Base-by-base conservation (phyloP, 2,329 filamentous ascomycete species). In the Mycocentrospora acerina region DNA sequence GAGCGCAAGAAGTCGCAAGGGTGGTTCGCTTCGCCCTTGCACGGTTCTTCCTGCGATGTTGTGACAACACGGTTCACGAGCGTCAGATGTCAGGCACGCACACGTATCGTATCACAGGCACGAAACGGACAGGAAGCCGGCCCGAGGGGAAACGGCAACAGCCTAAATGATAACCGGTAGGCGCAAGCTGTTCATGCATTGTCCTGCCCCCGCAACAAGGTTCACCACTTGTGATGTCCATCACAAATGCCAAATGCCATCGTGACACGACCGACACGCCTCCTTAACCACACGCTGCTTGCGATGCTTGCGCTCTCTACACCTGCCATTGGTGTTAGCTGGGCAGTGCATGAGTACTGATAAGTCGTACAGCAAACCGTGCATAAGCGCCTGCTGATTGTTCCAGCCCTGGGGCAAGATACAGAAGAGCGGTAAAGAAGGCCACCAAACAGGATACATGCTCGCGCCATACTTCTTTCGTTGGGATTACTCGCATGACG, bases 351-450 rank as follows among this genome's bases (percentile, higher is more conserved):
- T 49, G 40, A 22, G 19, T 22, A 22, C 19, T 22, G 9, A 62
- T 49, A 44, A 35, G 37, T 48, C 35, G 56, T 50, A 58, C 51
- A 59, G 57, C 53, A 51, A 49, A 53, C 45, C 54, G 44, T 66
- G 62, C 62, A 64, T 66, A 64, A 66, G 63, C 62, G 63, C 59
- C 35, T 48, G 33, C 49, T 53, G 46, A 51, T 46, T 51, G 46
- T 39, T n/a, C 55, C 53, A 42, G 32, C 42, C 49, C 40, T 39
- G 41, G 34, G 42, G 43, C 48, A 56, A 60, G 59, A 61, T 65
- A 63, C 62, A 64, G 56, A 66, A 66, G 54, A 64, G 64, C 64
- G 64, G 64, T 67, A 64, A 62, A 48, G 46, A 37, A 36, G 37
- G 36, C 42, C 57, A 43, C 58, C 53, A 55, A 50, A 54, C 52